Percentiles rank a stretch among this genome's conserved stretches.
These are phyloP conservation scores for Chlorella sp. DNA, from an alignment of 139 green algal genomes.

Conservation along the genomic window DNA sequence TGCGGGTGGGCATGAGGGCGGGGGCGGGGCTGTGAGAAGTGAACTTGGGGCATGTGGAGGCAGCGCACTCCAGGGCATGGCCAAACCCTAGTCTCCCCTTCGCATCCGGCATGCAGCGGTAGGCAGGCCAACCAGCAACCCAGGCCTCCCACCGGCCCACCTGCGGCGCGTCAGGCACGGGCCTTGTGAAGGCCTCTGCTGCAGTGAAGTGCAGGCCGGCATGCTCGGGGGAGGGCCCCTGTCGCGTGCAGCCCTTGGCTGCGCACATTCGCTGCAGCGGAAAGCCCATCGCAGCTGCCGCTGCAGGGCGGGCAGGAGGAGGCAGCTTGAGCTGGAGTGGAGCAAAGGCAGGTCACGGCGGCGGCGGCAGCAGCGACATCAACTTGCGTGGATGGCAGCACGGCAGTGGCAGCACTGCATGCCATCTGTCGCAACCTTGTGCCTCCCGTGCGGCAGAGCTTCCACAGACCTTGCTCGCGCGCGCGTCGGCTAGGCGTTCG, in stretches of 20 bases:
- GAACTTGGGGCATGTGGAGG: too few relatives aligned
- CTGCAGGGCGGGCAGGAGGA: background rate
- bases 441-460: too few relatives aligned
- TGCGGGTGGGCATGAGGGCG: background rate
- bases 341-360: too few relatives aligned
- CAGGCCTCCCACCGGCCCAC: background rate
- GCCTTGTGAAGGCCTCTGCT: conserved; percentile 20
- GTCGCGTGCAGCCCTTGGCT: background rate
- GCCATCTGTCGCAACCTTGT: too few relatives aligned
- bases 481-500: too few relatives aligned
- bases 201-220: background rate
- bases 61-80: background rate
- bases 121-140: background rate
- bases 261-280: background rate
- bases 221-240: background rate
- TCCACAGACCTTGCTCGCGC: too few relatives aligned
- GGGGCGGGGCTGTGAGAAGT: background rate
- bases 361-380: background rate
- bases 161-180: conserved; percentile 4
- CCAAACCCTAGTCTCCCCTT: background rate
- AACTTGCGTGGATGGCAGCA: too few relatives aligned
- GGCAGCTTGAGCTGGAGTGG: too few relatives aligned
- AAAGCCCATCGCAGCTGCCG: background rate
- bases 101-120: background rate
- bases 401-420: too few relatives aligned